Evolutionary conservation across 140 eudicot species (phyloP).

Genomic region (Oenanthe javanica): DNA sequence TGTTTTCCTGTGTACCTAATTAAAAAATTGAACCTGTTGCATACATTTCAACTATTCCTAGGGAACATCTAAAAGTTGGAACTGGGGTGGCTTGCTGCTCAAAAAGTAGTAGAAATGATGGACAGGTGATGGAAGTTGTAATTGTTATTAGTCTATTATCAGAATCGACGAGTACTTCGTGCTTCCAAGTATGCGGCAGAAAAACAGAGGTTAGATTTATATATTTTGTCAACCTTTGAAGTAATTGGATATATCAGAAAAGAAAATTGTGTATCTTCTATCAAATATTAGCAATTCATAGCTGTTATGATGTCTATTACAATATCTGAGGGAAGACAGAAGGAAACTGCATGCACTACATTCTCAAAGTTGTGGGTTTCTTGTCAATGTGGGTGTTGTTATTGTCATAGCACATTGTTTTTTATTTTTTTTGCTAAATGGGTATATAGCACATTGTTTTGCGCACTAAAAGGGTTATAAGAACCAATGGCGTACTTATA

Average conservation of each 20-base stretch:
- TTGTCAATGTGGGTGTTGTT: not conserved
- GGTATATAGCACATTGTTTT: not conserved
- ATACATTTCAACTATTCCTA: conserved; percentile 17
- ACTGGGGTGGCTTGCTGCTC: conserved; percentile 47
- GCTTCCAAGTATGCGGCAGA: conserved; percentile 38
- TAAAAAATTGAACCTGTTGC: not conserved
- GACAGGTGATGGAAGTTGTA: conserved; percentile 56
- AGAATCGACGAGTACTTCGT: conserved; percentile 36
- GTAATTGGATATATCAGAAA: not conserved
- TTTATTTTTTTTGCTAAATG: too few relatives aligned
- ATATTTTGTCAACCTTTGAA: not conserved
- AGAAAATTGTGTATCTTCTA: not conserved
- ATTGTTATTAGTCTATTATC: conserved; percentile 50
- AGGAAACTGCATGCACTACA: not conserved
- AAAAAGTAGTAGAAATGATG: conserved; percentile 32
- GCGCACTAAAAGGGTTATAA: not conserved
- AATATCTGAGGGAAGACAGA: not conserved
- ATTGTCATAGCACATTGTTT: too few relatives aligned
- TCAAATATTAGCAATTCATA: not conserved
- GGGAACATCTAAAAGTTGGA: conserved; percentile 58
- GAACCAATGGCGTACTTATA: too few relatives aligned
- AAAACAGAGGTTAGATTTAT: conserved; percentile 58
- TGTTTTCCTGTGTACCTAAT: not conserved
- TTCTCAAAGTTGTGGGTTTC: not conserved
- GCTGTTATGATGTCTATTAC: not conserved